Conservation (phyloP, 768 basidiomycete genomes). For the Kwoniella sp. region DNA sequence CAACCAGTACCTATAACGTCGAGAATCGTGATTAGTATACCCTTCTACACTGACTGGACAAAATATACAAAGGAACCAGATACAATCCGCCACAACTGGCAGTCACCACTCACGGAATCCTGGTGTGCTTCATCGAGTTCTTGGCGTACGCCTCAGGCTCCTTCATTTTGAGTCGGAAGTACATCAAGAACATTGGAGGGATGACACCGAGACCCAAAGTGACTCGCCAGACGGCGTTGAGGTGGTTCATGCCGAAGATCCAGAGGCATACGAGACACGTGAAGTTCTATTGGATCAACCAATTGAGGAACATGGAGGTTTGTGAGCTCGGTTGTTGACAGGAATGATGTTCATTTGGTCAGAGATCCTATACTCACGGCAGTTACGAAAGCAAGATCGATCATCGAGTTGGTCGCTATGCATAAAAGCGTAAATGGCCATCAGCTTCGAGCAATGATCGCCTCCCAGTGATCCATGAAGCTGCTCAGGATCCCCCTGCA, state of each 20-base stretch:
- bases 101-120: slow-evolving; percentile 63
- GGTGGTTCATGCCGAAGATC: slow-evolving; percentile 81
- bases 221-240: slow-evolving; percentile 82
- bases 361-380: too few species aligned
- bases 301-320: too few species aligned
- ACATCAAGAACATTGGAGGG: slow-evolving; percentile 76
- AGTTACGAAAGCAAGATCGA: slow-evolving; percentile 68
- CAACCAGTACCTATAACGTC: slow-evolving; percentile 59
- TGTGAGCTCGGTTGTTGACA: too few species aligned
- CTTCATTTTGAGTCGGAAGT: slow-evolving; percentile 83
- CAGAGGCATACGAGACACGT: slow-evolving; percentile 71
- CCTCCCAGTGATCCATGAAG: too few species aligned
- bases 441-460: too few species aligned
- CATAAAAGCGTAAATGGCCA: too few species aligned
- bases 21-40: too few species aligned
- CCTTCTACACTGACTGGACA: too few species aligned
- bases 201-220: slow-evolving; percentile 81
- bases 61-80: too few species aligned
- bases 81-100: too few species aligned
- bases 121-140: slow-evolving; percentile 74
- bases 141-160: slow-evolving; percentile 71
- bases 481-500: too few species aligned
- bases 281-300: slow-evolving; percentile 19
- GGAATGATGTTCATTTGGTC: too few species aligned
- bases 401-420: slow-evolving; percentile 83